A percentile compares a stretch with the other conserved stretches of the same genome.
Evolutionary conservation across 441 rosid species (phyloP).

Genomic region (Hura crepitans): DNA sequence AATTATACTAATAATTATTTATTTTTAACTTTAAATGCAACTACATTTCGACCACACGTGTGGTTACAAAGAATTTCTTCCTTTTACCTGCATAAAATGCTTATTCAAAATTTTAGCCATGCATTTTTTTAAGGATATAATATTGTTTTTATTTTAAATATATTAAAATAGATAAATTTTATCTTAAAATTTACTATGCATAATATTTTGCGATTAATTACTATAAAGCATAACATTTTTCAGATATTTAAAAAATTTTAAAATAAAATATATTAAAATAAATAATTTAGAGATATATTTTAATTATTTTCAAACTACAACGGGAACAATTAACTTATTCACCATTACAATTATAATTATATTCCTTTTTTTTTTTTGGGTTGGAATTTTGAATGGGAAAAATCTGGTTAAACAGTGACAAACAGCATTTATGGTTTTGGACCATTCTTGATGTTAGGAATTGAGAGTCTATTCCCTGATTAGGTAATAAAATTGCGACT

Average conservation of each 20-base stretch:
- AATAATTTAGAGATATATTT: too few species aligned
- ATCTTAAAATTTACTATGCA: too few species aligned
- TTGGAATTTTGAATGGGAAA: not conserved
- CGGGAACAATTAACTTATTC: too few species aligned
- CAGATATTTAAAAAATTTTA: too few species aligned
- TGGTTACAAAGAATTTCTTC: slow-evolving; percentile 12
- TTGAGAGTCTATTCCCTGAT: not conserved
- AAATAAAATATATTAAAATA: too few species aligned
- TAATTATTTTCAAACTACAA: too few species aligned
- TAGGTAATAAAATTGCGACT: slow-evolving; percentile 3
- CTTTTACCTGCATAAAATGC: slow-evolving; percentile 14
- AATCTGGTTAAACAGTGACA: slow-evolving; percentile 9
- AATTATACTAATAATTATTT: slow-evolving; percentile 15
- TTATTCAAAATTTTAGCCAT: too few species aligned
- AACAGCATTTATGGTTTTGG: slow-evolving; percentile 12
- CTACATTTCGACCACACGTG: slow-evolving; percentile 27
- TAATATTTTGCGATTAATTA: too few species aligned
- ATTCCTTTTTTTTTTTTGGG: not conserved
- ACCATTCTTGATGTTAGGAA: not conserved
- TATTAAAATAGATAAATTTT: too few species aligned
- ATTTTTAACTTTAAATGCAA: slow-evolving; percentile 26
- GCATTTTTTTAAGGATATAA: too few species aligned
- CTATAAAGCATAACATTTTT: too few species aligned
- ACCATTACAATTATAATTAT: slow-evolving; percentile 1
- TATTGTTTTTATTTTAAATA: too few species aligned